A percentile compares a stretch with the other conserved stretches of the same genome.
These are phyloP conservation scores for Tetradesmus obliquus DNA, from an alignment of 139 green algal genomes.

Conservation along the genomic window DNA sequence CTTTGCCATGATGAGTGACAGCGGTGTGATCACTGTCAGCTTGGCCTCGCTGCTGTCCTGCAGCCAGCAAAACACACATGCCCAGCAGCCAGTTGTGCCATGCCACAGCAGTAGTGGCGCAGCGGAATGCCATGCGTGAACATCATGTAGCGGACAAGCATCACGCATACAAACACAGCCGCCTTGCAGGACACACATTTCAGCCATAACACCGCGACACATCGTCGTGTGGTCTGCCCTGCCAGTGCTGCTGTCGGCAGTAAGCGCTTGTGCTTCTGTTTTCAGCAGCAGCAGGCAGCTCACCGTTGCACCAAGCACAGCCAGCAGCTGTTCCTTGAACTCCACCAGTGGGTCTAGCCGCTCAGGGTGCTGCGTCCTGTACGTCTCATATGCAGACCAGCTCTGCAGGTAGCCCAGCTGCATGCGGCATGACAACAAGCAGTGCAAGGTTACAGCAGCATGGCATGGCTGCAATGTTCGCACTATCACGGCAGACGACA, in stretches of 20 bases:
- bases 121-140: not conserved
- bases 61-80: not conserved
- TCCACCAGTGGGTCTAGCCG: conserved; percentile 27
- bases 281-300: not conserved
- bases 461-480: not conserved
- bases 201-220: not conserved
- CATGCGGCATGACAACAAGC: not conserved
- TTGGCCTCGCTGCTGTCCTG: conserved; percentile 7
- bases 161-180: not conserved
- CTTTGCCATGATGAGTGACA: conserved; percentile 9
- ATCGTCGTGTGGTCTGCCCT: not conserved
- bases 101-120: no score
- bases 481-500: no score
- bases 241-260: no score
- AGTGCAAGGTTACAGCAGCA: no score
- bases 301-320: not conserved
- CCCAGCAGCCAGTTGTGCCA: no score
- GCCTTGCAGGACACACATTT: not conserved
- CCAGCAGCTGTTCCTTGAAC: conserved; percentile 30
- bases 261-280: no score
- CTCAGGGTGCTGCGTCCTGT: conserved; percentile 13
- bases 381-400: conserved; percentile 36
- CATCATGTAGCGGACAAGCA: not conserved
- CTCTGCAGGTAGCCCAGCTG: conserved; percentile 40
- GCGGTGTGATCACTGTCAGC: not conserved